phyloP scores from a whole-genome alignment of 2,329 filamentous ascomycete species.

The Aspergillus clavatus region DNA sequence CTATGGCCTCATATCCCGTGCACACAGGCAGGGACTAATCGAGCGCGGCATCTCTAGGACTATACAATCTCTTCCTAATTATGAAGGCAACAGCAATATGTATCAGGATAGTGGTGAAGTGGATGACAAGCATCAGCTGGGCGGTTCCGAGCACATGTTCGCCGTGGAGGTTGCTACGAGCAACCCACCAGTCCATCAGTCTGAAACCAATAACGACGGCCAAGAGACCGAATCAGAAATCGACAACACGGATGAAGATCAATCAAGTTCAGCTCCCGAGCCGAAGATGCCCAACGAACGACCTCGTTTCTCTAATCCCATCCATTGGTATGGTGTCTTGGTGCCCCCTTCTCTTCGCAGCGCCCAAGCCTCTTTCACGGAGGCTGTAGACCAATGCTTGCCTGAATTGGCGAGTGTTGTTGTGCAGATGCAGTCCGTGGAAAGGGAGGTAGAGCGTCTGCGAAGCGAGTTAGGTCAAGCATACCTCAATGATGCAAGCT shows the following conservation, averaged over 20 bases:
- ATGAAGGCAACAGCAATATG: not conserved
- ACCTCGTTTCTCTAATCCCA: constrained; percentile 36
- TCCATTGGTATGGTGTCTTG: constrained; percentile 48
- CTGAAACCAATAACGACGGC: constrained; percentile 1
- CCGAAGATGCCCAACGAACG: constrained; percentile 22
- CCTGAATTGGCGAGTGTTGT: constrained; percentile 35
- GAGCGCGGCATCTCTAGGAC: constrained; percentile 7
- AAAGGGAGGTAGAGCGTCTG: constrained; percentile 34
- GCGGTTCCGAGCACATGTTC: constrained; percentile 7
- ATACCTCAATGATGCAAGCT: too few species aligned
- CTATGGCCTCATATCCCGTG: not conserved
- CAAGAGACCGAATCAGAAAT: constrained; percentile 1
- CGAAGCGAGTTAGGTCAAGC: too few species aligned
- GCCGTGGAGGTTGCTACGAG: constrained; percentile 6
- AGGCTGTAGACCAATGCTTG: constrained; percentile 34
- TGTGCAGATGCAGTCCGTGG: constrained; percentile 39
- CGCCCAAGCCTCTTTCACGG: constrained; percentile 41
- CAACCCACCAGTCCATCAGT: constrained; percentile 4
- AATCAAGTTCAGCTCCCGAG: constrained; percentile 4
- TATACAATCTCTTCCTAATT: constrained; percentile 8
- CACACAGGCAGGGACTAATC: not conserved
- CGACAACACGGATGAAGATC: not conserved
- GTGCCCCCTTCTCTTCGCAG: constrained; percentile 41
- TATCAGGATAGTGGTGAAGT: not conserved
- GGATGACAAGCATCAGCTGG: constrained; percentile 5